These are phyloP conservation scores for Jasminum sambac DNA, from an alignment of 257 asterid species.

Conservation along the genomic window DNA sequence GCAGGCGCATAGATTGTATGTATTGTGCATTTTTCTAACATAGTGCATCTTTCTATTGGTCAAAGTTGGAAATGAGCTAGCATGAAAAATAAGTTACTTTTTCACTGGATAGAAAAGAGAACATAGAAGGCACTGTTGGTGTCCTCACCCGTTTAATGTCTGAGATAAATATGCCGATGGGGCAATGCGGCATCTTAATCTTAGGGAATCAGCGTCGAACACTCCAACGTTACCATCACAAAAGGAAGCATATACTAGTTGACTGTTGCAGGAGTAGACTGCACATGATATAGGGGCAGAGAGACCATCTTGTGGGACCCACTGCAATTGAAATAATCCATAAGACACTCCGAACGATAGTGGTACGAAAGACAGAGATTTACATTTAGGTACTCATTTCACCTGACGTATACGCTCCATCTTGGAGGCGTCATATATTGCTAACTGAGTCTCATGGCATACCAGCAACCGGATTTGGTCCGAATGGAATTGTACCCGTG, in stretches of 20 bases:
- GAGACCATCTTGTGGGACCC: slow-evolving; percentile 93
- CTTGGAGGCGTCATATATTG: slow-evolving; percentile 84
- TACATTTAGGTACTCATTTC: slow-evolving; percentile 10
- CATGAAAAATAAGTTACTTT: not conserved
- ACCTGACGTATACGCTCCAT: slow-evolving; percentile 95
- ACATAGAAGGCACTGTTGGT: not conserved
- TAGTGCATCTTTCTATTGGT: not conserved
- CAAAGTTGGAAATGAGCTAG: not conserved
- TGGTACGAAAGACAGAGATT: not conserved
- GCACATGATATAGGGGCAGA: slow-evolving; percentile 93
- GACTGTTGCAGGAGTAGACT: slow-evolving; percentile 90
- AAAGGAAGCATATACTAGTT: slow-evolving; percentile 81
- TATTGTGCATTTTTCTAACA: not conserved
- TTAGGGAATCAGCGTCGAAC: slow-evolving; percentile 85
- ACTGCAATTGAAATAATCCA: slow-evolving; percentile 42
- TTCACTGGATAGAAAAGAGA: not conserved
- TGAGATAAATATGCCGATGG: slow-evolving; percentile 76
- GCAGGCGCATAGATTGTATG: not conserved
- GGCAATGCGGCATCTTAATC: slow-evolving; percentile 82
- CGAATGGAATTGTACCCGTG: slow-evolving; percentile 84
- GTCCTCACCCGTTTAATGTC: slow-evolving; percentile 70
- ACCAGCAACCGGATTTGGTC: slow-evolving; percentile 86
- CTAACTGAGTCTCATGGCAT: slow-evolving; percentile 88
- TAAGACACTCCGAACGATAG: slow-evolving; percentile 10
- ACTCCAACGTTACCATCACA: slow-evolving; percentile 82